Evolutionary conservation across 169 alveolate species (phyloP), one percentile per base, ranked within the genome.

Genomic region (Cryptosporidium felis): DNA sequence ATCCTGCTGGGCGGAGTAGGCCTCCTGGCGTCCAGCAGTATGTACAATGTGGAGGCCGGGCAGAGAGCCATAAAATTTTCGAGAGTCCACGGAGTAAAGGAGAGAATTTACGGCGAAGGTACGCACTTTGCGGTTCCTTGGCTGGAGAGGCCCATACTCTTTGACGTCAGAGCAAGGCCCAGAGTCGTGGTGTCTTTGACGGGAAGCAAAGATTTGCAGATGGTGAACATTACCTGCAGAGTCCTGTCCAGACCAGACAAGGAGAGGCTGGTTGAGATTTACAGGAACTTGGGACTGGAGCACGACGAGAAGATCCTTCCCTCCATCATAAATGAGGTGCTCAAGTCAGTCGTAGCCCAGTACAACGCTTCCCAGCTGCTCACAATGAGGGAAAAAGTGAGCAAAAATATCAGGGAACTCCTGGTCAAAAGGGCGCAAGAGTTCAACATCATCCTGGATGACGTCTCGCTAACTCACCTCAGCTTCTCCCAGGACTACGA

Each of bases 301-400:
- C 96, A 97, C 93, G 99, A 97, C 89, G 98, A 96, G 88, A 96
- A 96, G 90, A 98, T 97, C 23, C 93, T 97, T 41, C 99, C 99
- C 0, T 97, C 99, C 8, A 95, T 97, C 62, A 97, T 96, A 74
- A 97, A 97, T 85, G 99, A 97, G 91, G 98, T 96, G 26, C 85
- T 97, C 80, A 96, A 96, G 91, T 92, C 98, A 61, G 98, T 95
- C 32, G 98, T 96, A 14, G 99, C 99, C 30, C 97, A 97, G 89
- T 97, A 94, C 90, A 96, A 97, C 67, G 99, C 99, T 32, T 91
- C 98, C 26, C 97, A 97, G 89, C 93, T 97, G 41, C 94, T 97
- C 88, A 95, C 98, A 14, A 95, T 96, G 94, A 92, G 99, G 90
- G 99, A 97, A 80, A 93, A 94, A 74, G 97, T 96, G 79, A 65